Conservation (phyloP, 2,329 filamentous ascomycete genomes). For the Dactylonectria macrodidyma region DNA sequence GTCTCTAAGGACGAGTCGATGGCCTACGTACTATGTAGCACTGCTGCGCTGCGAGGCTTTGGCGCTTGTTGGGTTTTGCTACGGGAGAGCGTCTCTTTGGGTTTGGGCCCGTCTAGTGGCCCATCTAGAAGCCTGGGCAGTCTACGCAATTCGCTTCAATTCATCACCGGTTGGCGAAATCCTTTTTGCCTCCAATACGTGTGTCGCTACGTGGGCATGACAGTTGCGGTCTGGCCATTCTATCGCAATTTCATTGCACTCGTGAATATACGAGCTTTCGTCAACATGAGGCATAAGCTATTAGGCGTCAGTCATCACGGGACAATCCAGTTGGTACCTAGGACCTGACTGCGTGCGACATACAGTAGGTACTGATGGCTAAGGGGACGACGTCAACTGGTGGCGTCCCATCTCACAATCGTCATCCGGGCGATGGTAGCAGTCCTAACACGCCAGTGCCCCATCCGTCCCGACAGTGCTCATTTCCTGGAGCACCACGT, state of each 20-base stretch:
- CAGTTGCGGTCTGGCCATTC: background rate
- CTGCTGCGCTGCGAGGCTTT: slow-evolving; percentile 3
- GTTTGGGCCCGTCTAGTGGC: background rate
- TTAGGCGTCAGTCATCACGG: slow-evolving; percentile 5
- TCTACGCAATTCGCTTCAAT: slow-evolving; percentile 21
- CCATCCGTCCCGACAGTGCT: background rate
- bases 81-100: slow-evolving; percentile 20
- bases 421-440: slow-evolving; percentile 22
- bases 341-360: slow-evolving; percentile 3
- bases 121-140: background rate
- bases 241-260: background rate
- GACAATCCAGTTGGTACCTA: background rate
- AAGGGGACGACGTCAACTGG: slow-evolving; percentile 23
- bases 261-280: slow-evolving; percentile 3
- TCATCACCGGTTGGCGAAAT: slow-evolving; percentile 15
- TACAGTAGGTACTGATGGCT: slow-evolving; percentile 12
- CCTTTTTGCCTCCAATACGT: slow-evolving; percentile 22
- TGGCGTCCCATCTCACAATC: slow-evolving; percentile 22
- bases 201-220: slow-evolving; percentile 22
- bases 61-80: slow-evolving; percentile 6
- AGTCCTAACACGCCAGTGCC: background rate
- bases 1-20: slow-evolving; percentile 13
- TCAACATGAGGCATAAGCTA: slow-evolving; percentile 3
- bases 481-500: slow-evolving; percentile 1
- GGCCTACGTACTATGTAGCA: too few relatives aligned